Conservation (phyloP, 2,329 filamentous ascomycete genomes). For the Nothopassalora personata region DNA sequence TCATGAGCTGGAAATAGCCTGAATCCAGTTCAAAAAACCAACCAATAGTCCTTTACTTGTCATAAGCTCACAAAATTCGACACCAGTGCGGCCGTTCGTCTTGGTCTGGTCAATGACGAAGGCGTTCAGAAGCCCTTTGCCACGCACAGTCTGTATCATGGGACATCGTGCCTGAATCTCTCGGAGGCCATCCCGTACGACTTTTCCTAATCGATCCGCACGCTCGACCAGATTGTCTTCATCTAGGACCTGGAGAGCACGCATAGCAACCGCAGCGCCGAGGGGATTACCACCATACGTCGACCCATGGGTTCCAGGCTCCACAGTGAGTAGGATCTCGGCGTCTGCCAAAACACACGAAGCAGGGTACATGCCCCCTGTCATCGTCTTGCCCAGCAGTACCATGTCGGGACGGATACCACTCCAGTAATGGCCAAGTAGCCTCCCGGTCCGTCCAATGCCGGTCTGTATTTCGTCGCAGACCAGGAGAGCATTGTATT, state of each 20-base stretch:
- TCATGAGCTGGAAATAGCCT: not conserved
- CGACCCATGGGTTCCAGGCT: slow-evolving; percentile 92
- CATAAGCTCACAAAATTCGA: slow-evolving; percentile 91
- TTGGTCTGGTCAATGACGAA: slow-evolving; percentile 88
- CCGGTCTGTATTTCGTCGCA: slow-evolving; percentile 98
- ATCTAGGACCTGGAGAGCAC: slow-evolving; percentile 84
- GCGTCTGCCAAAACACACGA: slow-evolving; percentile 80
- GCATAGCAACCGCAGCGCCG: slow-evolving; percentile 88
- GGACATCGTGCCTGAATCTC: slow-evolving; percentile 62
- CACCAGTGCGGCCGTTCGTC: slow-evolving; percentile 78
- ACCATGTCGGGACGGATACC: slow-evolving; percentile 91
- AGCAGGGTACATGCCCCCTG: slow-evolving; percentile 97
- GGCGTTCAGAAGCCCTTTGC: slow-evolving; percentile 89
- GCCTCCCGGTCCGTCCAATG: slow-evolving; percentile 85
- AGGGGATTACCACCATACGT: slow-evolving; percentile 96
- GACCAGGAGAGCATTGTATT: slow-evolving; percentile 91
- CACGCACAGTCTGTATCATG: slow-evolving; percentile 73
- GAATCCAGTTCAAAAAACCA: slow-evolving; percentile 36
- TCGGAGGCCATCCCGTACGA: slow-evolving; percentile 73
- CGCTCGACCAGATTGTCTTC: slow-evolving; percentile 82
- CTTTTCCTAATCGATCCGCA: slow-evolving; percentile 70
- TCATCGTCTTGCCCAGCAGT: slow-evolving; percentile 91
- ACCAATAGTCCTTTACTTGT: slow-evolving; percentile 92
- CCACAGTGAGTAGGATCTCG: slow-evolving; percentile 90
- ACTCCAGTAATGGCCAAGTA: slow-evolving; percentile 90